Percentiles rank a stretch among this genome's conserved stretches.
Conservation (phyloP, 257 asterid species). For the Leonotis leonurus region DNA sequence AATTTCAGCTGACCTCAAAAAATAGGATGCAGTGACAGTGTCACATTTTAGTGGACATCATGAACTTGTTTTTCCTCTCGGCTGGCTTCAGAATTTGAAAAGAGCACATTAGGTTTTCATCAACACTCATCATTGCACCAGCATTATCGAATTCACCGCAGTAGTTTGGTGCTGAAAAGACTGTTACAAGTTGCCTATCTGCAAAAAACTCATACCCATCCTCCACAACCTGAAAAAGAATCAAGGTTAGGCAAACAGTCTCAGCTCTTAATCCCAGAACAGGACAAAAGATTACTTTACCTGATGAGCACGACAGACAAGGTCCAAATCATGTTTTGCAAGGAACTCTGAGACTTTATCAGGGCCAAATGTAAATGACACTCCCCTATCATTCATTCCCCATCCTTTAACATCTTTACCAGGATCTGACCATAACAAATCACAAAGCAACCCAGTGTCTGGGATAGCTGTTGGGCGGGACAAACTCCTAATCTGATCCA, state of each 20-base stretch:
- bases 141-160: conserved; percentile 57
- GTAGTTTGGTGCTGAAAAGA: conserved; percentile 52
- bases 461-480: conserved; percentile 58
- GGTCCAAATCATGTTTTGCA: conserved; percentile 49
- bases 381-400: conserved; percentile 66
- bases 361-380: conserved; percentile 54
- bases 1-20: conserved; percentile 25
- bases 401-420: conserved; percentile 56
- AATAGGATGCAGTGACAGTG: conserved; percentile 15
- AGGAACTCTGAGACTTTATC: conserved; percentile 51
- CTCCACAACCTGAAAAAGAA: conserved; percentile 41
- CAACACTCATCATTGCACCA: conserved; percentile 53
- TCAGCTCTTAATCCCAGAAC: background rate
- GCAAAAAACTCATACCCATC: conserved; percentile 58
- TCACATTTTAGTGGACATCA: conserved; percentile 52
- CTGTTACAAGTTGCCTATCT: conserved; percentile 51
- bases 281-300: conserved; percentile 19
- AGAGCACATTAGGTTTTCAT: conserved; percentile 41
- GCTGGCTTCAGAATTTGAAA: conserved; percentile 53
- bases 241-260: background rate
- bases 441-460: conserved; percentile 56
- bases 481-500: conserved; percentile 43
- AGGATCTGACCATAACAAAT: conserved; percentile 57
- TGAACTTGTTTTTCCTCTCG: conserved; percentile 46
- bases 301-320: conserved; percentile 64